Conservation (phyloP, 352 stramenopile species). For the Pythium phragmiticola region DNA sequence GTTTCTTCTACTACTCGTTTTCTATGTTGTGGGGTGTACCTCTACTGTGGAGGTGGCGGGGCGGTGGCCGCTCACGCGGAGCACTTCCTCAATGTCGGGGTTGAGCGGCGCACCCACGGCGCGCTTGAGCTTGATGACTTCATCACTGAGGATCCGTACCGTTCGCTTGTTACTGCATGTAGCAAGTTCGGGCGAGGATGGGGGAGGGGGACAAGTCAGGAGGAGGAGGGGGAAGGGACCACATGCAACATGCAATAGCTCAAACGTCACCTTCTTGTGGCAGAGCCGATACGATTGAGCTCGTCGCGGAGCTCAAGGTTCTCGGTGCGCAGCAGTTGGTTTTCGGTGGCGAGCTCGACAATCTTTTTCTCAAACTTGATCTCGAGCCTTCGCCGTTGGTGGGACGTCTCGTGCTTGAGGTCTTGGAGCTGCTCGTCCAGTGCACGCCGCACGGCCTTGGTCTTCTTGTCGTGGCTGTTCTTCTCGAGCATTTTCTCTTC, state of each 20-base stretch:
- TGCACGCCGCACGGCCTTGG: slow-evolving; percentile 21
- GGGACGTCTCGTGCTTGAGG: slow-evolving; percentile 25
- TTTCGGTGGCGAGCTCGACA: slow-evolving; percentile 42
- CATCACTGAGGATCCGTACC: slow-evolving; percentile 39
- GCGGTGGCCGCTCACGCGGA: slow-evolving; percentile 13
- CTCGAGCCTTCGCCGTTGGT: slow-evolving; percentile 29
- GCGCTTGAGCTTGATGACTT: slow-evolving; percentile 52
- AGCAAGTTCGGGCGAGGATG: slow-evolving; percentile 5
- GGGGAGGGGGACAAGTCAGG: slow-evolving; percentile 15
- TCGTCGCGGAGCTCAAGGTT: slow-evolving; percentile 41
- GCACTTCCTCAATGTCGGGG: slow-evolving; percentile 22
- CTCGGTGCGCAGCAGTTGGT: slow-evolving; percentile 38
- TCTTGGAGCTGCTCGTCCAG: slow-evolving; percentile 33
- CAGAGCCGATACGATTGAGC: slow-evolving; percentile 25
- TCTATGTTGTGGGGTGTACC: slow-evolving; percentile 12
- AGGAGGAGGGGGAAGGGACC: background rate
- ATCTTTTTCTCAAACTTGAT: slow-evolving; percentile 41
- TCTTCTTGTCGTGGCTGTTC: slow-evolving; percentile 34
- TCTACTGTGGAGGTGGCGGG: slow-evolving; percentile 9
- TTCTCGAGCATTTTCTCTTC: slow-evolving; percentile 37
- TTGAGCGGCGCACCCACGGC: slow-evolving; percentile 19
- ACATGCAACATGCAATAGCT: background rate
- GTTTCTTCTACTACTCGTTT: background rate
- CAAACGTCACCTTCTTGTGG: slow-evolving; percentile 30
- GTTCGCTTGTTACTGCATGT: slow-evolving; percentile 48